Evolutionary conservation across 2,329 filamentous ascomycete species (phyloP).

Genomic region (Gnomoniopsis smithogilvyi): DNA sequence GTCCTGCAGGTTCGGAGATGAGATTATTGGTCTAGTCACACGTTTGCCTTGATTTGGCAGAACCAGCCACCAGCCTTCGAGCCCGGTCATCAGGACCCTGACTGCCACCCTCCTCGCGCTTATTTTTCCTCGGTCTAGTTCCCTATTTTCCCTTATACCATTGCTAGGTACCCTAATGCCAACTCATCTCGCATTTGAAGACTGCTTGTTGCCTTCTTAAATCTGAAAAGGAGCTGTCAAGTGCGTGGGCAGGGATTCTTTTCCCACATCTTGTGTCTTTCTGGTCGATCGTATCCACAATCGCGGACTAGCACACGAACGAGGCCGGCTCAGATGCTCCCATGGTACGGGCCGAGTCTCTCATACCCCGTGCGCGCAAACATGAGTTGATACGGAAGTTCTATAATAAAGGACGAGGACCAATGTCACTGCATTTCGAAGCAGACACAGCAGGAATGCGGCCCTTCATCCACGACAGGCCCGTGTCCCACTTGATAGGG

Average conservation of each 20-base stretch:
- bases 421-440: not conserved
- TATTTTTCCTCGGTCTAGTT: not conserved
- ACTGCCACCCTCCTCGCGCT: not conserved
- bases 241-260: not conserved
- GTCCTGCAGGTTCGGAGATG: not conserved
- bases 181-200: conserved; percentile 8
- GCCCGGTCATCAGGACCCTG: not conserved
- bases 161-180: not conserved
- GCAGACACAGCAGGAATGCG: conserved; percentile 3
- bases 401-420: not conserved
- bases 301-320: not conserved
- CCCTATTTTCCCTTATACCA: not conserved
- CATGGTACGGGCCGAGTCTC: not conserved
- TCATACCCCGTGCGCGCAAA: not conserved
- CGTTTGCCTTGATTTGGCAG: not conserved
- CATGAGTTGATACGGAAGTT: conserved; percentile 6
- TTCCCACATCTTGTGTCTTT: not conserved
- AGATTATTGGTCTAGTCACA: not conserved
- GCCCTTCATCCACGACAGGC: not conserved
- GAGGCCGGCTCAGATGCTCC: not conserved
- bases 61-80: not conserved
- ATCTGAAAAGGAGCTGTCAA: not conserved
- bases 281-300: not conserved
- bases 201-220: not conserved
- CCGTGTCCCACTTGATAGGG: not conserved